phyloP scores from a whole-genome alignment of 176 grass and related monocot species.

The Carex kokanica region DNA sequence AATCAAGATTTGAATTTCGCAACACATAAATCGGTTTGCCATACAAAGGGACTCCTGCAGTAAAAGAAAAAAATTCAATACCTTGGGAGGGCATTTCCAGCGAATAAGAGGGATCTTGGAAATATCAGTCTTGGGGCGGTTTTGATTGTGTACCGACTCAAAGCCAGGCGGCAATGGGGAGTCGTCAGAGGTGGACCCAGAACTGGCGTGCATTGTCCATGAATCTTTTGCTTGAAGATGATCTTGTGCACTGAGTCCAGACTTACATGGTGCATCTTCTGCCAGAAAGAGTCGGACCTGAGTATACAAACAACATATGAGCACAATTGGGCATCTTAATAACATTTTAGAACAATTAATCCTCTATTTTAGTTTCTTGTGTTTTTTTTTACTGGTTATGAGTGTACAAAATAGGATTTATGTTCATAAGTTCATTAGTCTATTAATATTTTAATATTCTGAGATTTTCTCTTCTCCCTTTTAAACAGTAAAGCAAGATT shows the following conservation, averaged over 20 bases:
- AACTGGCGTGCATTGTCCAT: conserved; percentile 61
- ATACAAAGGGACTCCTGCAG: neutral
- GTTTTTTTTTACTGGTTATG: neutral
- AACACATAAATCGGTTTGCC: neutral
- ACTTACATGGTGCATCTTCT: conserved; percentile 80
- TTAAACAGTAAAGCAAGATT: conserved; percentile 6
- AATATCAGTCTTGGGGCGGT: conserved; percentile 47
- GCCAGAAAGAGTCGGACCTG: conserved; percentile 92
- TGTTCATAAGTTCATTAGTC: neutral
- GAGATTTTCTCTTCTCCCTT: neutral
- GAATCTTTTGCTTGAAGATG: conserved; percentile 96
- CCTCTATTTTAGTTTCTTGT: neutral
- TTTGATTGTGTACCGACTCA: conserved; percentile 55
- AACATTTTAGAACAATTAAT: conserved; percentile 5
- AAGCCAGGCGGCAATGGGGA: conserved; percentile 81
- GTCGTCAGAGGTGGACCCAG: conserved; percentile 63
- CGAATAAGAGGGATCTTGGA: conserved; percentile 60
- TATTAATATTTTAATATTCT: neutral
- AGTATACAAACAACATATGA: conserved; percentile 18
- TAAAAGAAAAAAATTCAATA: conserved; percentile 34
- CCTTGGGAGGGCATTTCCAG: conserved; percentile 66
- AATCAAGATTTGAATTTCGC: neutral
- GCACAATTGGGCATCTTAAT: neutral
- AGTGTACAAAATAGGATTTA: conserved; percentile 6
- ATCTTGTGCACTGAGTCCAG: conserved; percentile 69